A percentile compares a stretch with the other conserved stretches of the same genome.
phyloP scores from a whole-genome alignment of 495 filamentous ascomycete species.

The Daldinia decipiens region DNA sequence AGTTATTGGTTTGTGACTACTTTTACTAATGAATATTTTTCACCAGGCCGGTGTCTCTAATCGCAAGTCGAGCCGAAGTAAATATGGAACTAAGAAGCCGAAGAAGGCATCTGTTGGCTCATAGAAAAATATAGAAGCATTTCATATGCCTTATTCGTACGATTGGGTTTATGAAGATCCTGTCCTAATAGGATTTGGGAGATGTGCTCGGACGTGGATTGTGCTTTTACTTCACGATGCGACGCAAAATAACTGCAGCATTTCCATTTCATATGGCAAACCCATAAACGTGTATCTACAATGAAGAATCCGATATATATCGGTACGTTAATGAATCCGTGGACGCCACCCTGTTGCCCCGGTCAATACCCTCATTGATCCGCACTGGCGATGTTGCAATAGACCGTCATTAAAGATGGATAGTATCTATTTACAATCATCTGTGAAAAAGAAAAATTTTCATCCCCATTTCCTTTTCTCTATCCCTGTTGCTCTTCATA shows the following conservation, averaged over 20 bases:
- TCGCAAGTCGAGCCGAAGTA: constrained; percentile 83
- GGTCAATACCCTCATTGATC: constrained; percentile 44
- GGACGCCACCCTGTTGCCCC: constrained; percentile 45
- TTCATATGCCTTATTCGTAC: background rate
- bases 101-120: constrained; percentile 70
- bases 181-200: background rate
- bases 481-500: constrained; percentile 76
- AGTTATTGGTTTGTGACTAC: background rate
- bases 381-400: constrained; percentile 39
- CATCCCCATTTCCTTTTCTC: constrained; percentile 21
- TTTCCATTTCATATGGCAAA: constrained; percentile 34
- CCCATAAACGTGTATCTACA: constrained; percentile 50
- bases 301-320: constrained; percentile 46
- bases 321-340: constrained; percentile 43
- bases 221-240: constrained; percentile 31
- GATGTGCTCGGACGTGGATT: background rate
- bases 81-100: constrained; percentile 99
- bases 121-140: constrained; percentile 14
- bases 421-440: constrained; percentile 39
- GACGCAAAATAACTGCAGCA: constrained; percentile 26
- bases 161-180: background rate
- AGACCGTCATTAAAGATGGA: constrained; percentile 39
- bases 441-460: constrained; percentile 10
- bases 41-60: constrained; percentile 87
- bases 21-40: constrained; percentile 1